Base-by-base conservation (phyloP, 1,284 basidiomycete species). In the Leccinum laetum region DNA sequence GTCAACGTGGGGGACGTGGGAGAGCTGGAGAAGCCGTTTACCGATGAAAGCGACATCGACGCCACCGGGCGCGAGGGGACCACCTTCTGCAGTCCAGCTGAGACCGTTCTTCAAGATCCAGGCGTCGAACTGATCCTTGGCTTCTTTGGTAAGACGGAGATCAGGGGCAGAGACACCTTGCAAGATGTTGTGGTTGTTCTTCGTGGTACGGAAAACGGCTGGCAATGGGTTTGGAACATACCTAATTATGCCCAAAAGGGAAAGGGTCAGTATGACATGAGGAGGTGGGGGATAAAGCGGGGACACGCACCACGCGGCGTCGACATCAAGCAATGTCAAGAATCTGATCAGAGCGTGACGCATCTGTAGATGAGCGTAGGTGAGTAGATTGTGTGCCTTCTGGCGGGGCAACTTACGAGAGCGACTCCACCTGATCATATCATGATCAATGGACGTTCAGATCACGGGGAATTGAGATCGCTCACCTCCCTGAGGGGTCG, bases 161-260 rank as follows among this genome's bases (percentile, higher is more conserved):
- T 85, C 86, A 14, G 90, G 87, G 14, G 87, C 79, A 3, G 93
- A 90, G 55, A 96, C 94, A 65, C 94, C 94, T 85, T 93, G 92
- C 18, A 94, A 80, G 76, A 92, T 92, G 78, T 93, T 93, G 85
- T 93, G 92, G 82, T 94, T 95, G 89, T 94, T 92, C 84, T 95
- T 95, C 67, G 93, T 95, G 66, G 91, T 94, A 69, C 93, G 86
- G 85, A 95, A 95, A 44, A 95, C 92, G 68, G 85, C 86, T 5
- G 94, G 93, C 44, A 89, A 90, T 65, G 94, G 86, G 82, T 95
- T 93, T 60, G 92, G 93, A 18, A 94, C 91, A 79, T 92, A 94
- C 91, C 91, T 93, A 69, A 56, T 44, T 90, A 70, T 56, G 55
- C 7, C 5, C n/a, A n/a, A n/a, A n/a, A n/a, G n/a, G n/a, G n/a